phyloP scores from a whole-genome alignment of 2,329 filamentous ascomycete species.

The Trichoderma breve region DNA sequence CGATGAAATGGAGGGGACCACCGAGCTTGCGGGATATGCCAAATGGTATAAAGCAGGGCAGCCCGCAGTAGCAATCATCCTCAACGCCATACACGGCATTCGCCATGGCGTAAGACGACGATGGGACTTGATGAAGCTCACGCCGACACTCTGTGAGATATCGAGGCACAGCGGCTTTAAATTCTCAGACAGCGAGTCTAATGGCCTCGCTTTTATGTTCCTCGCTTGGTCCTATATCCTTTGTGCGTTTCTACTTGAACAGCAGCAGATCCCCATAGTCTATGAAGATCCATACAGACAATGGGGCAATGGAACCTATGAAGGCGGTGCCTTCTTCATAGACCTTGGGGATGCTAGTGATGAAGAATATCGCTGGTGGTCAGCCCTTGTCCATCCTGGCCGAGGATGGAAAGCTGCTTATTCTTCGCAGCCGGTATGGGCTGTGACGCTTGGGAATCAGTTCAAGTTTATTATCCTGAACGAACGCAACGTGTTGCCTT shows the following conservation, averaged over 20 bases:
- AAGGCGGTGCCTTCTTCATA: background rate
- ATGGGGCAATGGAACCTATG: background rate
- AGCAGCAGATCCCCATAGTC: background rate
- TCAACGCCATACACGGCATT: background rate
- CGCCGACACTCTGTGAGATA: slow-evolving; percentile 1
- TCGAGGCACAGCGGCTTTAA: background rate
- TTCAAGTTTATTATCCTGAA: background rate
- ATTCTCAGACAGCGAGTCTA: background rate
- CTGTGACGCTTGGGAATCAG: background rate
- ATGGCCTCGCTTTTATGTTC: slow-evolving; percentile 13
- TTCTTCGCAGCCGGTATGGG: background rate
- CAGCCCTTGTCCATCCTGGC: background rate
- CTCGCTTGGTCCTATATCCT: slow-evolving; percentile 16
- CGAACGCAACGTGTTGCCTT: background rate
- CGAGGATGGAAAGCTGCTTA: slow-evolving; percentile 12
- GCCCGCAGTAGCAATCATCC: background rate
- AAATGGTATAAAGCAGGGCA: background rate
- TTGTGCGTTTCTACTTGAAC: background rate
- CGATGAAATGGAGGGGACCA: background rate
- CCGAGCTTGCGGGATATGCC: slow-evolving; percentile 1
- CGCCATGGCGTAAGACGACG: background rate
- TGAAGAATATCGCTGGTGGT: slow-evolving; percentile 20
- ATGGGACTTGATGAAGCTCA: slow-evolving; percentile 3
- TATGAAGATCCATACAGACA: background rate
- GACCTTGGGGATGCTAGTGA: slow-evolving; percentile 9